Evolutionary conservation across 2,329 filamentous ascomycete species (phyloP).

Genomic region (Neonectria sp.): DNA sequence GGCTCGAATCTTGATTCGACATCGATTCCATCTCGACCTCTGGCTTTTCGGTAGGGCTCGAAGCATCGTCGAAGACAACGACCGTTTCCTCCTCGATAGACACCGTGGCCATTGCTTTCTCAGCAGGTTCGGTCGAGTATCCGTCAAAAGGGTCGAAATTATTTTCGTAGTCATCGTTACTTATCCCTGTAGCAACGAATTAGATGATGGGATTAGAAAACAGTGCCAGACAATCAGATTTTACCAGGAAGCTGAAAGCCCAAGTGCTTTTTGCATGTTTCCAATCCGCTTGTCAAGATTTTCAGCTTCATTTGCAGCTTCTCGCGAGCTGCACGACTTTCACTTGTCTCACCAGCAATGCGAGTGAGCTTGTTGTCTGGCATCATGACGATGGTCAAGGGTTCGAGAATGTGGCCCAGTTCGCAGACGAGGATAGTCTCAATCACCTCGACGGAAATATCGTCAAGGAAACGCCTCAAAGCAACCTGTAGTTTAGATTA

Average conservation of each 20-base stretch:
- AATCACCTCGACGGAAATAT: neutral
- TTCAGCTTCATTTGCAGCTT: neutral
- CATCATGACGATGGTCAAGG: neutral
- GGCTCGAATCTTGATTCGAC: no score
- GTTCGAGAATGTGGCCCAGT: neutral
- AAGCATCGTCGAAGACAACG: no score
- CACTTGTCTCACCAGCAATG: neutral
- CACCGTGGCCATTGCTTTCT: neutral
- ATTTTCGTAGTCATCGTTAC: neutral
- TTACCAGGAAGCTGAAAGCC: neutral
- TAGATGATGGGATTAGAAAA: no score
- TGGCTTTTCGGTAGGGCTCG: neutral
- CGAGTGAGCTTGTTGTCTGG: neutral
- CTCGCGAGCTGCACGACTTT: neutral
- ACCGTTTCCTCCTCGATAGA: no score
- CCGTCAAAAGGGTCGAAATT: neutral
- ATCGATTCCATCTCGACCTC: no score
- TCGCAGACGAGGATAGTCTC: neutral
- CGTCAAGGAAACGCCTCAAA: conserved; percentile 31
- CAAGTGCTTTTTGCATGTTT: neutral
- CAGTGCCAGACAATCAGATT: no score
- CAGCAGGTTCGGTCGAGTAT: neutral
- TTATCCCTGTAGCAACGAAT: neutral
- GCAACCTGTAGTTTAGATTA: conserved; percentile 12
- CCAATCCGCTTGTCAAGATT: neutral